Percentiles rank a stretch among this genome's conserved stretches.
These are phyloP conservation scores for Fusarium chuoi DNA, from an alignment of 2,329 filamentous ascomycete species.

Conservation along the genomic window DNA sequence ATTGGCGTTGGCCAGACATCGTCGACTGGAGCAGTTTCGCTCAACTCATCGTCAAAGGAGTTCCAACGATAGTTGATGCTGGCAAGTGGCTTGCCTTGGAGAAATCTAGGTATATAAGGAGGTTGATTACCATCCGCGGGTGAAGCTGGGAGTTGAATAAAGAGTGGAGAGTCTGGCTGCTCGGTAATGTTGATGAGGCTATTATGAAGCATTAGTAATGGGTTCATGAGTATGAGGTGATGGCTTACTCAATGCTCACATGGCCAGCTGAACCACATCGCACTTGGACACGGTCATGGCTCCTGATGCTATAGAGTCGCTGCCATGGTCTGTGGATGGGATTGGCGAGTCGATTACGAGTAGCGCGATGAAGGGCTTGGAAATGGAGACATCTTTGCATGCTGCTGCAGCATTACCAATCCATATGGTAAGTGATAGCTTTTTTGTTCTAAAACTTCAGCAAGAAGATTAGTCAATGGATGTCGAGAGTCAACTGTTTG, in stretches of 20 bases:
- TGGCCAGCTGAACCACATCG: conserved; percentile 60
- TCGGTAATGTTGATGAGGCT: conserved; percentile 62
- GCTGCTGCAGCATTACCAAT: conserved; percentile 31
- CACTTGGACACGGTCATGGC: conserved; percentile 56
- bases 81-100: conserved; percentile 58
- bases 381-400: conserved; percentile 39
- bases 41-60: conserved; percentile 27
- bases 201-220: conserved; percentile 28
- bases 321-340: neutral
- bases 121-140: conserved; percentile 46
- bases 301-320: conserved; percentile 39
- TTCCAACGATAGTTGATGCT: conserved; percentile 71
- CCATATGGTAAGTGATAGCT: neutral
- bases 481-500: neutral
- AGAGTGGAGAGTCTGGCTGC: conserved; percentile 55
- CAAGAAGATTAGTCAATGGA: neutral
- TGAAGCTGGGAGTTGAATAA: conserved; percentile 66
- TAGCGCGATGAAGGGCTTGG: conserved; percentile 19
- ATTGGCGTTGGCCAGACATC: conserved; percentile 65
- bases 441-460: neutral
- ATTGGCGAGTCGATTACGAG: conserved; percentile 12
- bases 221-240: neutral
- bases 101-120: conserved; percentile 53
- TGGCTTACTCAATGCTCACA: conserved; percentile 62
- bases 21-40: conserved; percentile 40